A percentile compares a stretch with the other conserved stretches of the same genome.
Evolutionary conservation across 805 yeast genomes (phyloP).

Genomic region (Metschnikowia drakensbergensis): DNA sequence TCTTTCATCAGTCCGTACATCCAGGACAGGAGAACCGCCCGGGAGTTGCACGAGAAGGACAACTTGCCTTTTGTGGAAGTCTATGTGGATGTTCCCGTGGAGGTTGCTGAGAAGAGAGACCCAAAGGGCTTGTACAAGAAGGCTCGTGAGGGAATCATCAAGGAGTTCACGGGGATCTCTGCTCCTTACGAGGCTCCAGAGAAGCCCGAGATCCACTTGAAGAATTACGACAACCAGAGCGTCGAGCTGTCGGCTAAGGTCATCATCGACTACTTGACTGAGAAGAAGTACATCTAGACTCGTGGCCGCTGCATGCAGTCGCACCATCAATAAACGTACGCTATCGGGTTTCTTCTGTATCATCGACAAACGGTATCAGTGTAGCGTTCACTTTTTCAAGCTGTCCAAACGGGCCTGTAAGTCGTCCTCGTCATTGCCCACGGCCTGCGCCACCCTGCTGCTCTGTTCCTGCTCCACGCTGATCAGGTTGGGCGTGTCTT

Average conservation of each 20-base stretch:
- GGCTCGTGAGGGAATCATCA: constrained; percentile 92
- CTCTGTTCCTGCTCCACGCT: constrained; percentile 19
- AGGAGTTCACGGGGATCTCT: constrained; percentile 91
- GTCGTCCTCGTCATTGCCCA: constrained; percentile 70
- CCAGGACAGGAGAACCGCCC: constrained; percentile 78
- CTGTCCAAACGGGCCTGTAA: constrained; percentile 85
- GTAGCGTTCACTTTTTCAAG: constrained; percentile 46
- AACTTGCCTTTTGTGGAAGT: constrained; percentile 85
- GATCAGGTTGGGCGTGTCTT: constrained; percentile 42
- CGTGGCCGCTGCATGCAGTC: too few species aligned
- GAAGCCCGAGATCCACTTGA: constrained; percentile 75
- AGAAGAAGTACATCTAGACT: constrained; percentile 38
- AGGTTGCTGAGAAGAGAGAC: constrained; percentile 94
- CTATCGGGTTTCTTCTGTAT: too few species aligned
- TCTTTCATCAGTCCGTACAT: constrained; percentile 92
- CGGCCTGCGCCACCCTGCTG: constrained; percentile 49
- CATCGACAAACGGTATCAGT: not conserved
- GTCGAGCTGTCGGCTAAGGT: constrained; percentile 78
- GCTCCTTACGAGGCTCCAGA: constrained; percentile 96
- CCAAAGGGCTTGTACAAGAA: constrained; percentile 96
- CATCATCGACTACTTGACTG: constrained; percentile 63
- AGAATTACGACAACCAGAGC: constrained; percentile 58
- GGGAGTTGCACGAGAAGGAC: constrained; percentile 75
- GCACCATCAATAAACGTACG: too few species aligned
- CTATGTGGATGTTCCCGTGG: constrained; percentile 87